Evolutionary conservation across 192 early-diverging fungal species (phyloP).

Genomic region (Thamnidium elegans): DNA sequence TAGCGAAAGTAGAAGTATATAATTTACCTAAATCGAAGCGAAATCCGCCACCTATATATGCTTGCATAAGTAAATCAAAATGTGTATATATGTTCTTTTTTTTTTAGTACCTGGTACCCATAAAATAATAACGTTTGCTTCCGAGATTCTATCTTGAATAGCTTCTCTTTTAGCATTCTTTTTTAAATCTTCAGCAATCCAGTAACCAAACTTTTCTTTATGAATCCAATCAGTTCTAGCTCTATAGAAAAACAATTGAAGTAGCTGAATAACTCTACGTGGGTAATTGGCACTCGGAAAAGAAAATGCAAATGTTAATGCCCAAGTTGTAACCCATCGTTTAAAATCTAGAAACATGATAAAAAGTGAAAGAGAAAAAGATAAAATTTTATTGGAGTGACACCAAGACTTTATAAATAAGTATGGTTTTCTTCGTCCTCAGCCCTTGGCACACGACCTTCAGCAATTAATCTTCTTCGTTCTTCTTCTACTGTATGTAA

Average conservation of each 20-base stretch:
- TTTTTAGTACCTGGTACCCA: slow-evolving; percentile 21
- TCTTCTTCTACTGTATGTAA: slow-evolving; percentile 36
- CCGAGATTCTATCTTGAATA: slow-evolving; percentile 4
- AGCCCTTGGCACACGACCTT: slow-evolving; percentile 19
- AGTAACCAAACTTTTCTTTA: slow-evolving; percentile 1
- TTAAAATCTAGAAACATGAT: slow-evolving; percentile 1
- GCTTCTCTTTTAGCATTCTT: slow-evolving; percentile 20
- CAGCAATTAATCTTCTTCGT: slow-evolving; percentile 27
- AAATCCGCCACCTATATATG: slow-evolving; percentile 21
- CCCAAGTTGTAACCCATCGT: slow-evolving; percentile 2
- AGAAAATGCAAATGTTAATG: slow-evolving; percentile 1
- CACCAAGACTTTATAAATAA: not conserved
- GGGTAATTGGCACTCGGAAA: slow-evolving; percentile 1
- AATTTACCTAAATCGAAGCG: slow-evolving; percentile 20
- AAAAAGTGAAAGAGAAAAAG: not conserved
- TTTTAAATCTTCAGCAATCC: slow-evolving; percentile 16
- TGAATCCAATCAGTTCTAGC: slow-evolving; percentile 7
- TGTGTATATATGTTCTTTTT: not conserved
- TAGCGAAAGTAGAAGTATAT: slow-evolving; percentile 17
- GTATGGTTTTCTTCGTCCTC: not conserved
- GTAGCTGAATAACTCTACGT: not conserved
- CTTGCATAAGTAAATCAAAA: not conserved
- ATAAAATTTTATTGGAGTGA: not conserved
- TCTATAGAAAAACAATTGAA: slow-evolving; percentile 9
- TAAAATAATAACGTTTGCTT: slow-evolving; percentile 8